These are phyloP conservation scores for Pascua guehoae DNA, from an alignment of 1,284 basidiomycete species.

Conservation along the genomic window DNA sequence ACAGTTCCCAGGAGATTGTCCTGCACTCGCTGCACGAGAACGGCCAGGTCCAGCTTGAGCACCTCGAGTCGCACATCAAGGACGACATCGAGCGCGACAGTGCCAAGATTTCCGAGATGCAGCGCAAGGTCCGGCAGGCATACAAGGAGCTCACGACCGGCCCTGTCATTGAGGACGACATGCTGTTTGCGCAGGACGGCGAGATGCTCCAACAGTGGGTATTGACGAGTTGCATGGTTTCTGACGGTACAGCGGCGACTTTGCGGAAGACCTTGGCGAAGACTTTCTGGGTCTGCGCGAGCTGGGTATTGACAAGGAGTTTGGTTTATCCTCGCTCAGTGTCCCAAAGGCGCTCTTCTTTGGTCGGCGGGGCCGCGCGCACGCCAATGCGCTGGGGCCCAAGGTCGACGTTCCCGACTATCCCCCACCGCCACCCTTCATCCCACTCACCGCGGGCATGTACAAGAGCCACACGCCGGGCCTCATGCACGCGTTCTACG, in stretches of 20 bases:
- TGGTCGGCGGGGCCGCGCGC: constrained; percentile 55
- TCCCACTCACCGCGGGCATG: constrained; percentile 62
- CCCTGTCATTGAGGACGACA: constrained; percentile 58
- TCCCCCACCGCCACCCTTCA: constrained; percentile 74
- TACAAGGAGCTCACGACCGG: constrained; percentile 69
- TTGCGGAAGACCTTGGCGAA: constrained; percentile 82
- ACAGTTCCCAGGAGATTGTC: constrained; percentile 70
- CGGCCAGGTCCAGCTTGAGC: constrained; percentile 67
- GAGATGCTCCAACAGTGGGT: constrained; percentile 65
- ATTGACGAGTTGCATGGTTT: not conserved
- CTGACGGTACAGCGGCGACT: constrained; percentile 62
- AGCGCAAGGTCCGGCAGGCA: constrained; percentile 76
- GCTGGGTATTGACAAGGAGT: constrained; percentile 81
- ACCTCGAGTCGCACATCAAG: constrained; percentile 79
- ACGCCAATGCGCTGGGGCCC: constrained; percentile 41
- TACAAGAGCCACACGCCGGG: constrained; percentile 74
- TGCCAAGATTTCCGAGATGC: constrained; percentile 67
- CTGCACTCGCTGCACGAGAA: constrained; percentile 85
- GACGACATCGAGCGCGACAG: constrained; percentile 87
- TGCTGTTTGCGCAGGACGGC: constrained; percentile 76
- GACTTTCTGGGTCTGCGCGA: constrained; percentile 89
- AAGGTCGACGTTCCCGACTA: constrained; percentile 64
- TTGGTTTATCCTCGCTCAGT: constrained; percentile 71
- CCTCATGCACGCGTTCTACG: constrained; percentile 73
- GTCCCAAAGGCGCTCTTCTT: constrained; percentile 77